These are phyloP conservation scores for Angophora floribunda DNA, from an alignment of 345 rosid genomes.

Conservation along the genomic window DNA sequence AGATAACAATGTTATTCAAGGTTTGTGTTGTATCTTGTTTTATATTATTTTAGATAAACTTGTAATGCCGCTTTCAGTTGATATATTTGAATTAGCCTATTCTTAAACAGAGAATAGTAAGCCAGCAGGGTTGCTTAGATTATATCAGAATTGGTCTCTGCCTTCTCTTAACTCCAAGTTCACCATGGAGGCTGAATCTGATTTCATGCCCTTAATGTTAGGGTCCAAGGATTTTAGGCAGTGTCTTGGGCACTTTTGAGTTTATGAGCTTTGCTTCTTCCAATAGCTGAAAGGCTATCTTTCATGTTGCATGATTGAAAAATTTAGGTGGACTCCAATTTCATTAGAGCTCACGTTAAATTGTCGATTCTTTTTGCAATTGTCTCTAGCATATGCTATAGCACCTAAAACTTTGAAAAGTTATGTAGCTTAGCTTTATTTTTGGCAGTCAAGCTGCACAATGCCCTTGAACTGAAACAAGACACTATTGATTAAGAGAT, in stretches of 20 bases:
- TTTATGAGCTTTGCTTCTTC: not conserved
- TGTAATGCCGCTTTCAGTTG: not conserved
- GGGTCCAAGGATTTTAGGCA: not conserved
- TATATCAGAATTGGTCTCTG: not conserved
- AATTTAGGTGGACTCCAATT: not conserved
- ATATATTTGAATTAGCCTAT: not conserved
- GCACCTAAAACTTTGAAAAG: not conserved
- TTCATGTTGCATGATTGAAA: not conserved
- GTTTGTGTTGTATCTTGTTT: slow-evolving; percentile 2
- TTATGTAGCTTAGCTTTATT: not conserved
- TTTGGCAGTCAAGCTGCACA: not conserved
- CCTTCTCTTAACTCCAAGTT: not conserved
- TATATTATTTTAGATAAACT: not conserved
- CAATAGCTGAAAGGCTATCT: not conserved
- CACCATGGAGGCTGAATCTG: not conserved
- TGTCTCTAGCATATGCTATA: not conserved
- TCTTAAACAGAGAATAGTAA: not conserved
- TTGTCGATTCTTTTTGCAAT: not conserved
- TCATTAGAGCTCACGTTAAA: not conserved
- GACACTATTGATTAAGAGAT: not conserved
- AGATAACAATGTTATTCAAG: slow-evolving; percentile 92
- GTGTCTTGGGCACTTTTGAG: not conserved
- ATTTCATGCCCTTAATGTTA: too few species aligned
- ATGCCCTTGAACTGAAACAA: not conserved
- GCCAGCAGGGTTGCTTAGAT: not conserved